Evolutionary conservation across 306 rosid genomes (phyloP), one percentile per base, ranked within the genome.

Genomic region (Dicorynia guianensis): DNA sequence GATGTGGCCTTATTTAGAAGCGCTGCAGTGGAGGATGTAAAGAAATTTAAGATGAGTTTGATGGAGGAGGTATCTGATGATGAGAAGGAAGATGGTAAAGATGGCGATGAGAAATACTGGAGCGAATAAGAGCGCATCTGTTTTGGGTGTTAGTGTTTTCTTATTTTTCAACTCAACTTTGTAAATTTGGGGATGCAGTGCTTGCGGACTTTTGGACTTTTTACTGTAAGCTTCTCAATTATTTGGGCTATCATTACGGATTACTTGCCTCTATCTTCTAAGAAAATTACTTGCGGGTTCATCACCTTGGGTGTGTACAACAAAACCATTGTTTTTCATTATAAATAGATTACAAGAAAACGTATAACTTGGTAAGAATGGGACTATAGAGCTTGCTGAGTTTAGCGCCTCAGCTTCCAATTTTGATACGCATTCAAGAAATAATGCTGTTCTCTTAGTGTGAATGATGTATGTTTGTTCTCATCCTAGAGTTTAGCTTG

Each of bases 71-170:
- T 57, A 10, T 66, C 79, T 2, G 92, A 90, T 72, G 76, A 69
- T 30, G 93, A 84, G 38, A 44, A 50, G 56, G 84, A 61, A 40
- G 80, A 60, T 9, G 86, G 56, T 2, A 76, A 84, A 39, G 91
- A 87, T 64, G 81, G 54, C 44, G 94, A 93, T 53, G 93, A 90
- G 57, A 87, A 88, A 79, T 93, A 88, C 15, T 87, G 96, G 98
- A 88, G 94, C 63, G 94, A 89, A 58, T 90, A 84, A 87, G 59
- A 11, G 38, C 4, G n/a, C 6, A 11, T 47, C 48, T 54, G 36
- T 25, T 9, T 53, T 52, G 4, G 4, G 11, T 61, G 20, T 43
- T 20, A 0, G 17, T n/a, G 4, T 25, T 1, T 39, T 12, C 6
- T 7, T 8, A 4, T 14, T 7, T 48, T 17, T 30, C 66, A 34